phyloP scores from a whole-genome alignment of 371 early-diverging fungal species.

The Mucor velutinosus region DNA sequence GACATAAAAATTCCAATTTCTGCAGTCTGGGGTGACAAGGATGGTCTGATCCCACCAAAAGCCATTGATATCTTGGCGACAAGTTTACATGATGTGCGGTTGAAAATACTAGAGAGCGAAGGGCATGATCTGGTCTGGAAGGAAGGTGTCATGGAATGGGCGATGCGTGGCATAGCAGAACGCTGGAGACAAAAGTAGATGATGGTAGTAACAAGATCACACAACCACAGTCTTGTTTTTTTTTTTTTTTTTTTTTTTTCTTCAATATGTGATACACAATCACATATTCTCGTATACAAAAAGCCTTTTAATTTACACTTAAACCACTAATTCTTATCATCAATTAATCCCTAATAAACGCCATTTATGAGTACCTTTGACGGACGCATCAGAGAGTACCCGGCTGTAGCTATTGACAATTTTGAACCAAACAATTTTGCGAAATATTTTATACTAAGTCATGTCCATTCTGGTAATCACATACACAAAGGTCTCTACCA shows the following conservation, averaged over 20 bases:
- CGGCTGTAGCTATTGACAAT: conserved; percentile 42
- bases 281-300: too few relatives aligned
- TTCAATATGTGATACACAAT: neutral
- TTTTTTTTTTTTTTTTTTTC: neutral
- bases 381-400: conserved; percentile 50
- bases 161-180: conserved; percentile 46
- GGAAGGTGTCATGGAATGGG: conserved; percentile 59
- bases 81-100: conserved; percentile 39
- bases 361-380: conserved; percentile 42
- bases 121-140: conserved; percentile 58
- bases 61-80: conserved; percentile 47
- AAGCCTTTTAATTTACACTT: too few relatives aligned
- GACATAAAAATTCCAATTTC: conserved; percentile 43
- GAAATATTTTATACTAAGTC: conserved; percentile 38
- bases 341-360: neutral
- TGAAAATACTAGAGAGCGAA: conserved; percentile 54
- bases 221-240: neutral
- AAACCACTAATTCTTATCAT: neutral
- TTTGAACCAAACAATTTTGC: conserved; percentile 30
- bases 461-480: conserved; percentile 39
- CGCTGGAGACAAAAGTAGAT: neutral
- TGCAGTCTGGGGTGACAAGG: conserved; percentile 59
- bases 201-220: neutral
- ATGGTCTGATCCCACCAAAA: conserved; percentile 41
- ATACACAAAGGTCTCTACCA: neutral